phyloP scores from a whole-genome alignment of 371 early-diverging fungal genomes.

The Zancudomyces culisetae region DNA sequence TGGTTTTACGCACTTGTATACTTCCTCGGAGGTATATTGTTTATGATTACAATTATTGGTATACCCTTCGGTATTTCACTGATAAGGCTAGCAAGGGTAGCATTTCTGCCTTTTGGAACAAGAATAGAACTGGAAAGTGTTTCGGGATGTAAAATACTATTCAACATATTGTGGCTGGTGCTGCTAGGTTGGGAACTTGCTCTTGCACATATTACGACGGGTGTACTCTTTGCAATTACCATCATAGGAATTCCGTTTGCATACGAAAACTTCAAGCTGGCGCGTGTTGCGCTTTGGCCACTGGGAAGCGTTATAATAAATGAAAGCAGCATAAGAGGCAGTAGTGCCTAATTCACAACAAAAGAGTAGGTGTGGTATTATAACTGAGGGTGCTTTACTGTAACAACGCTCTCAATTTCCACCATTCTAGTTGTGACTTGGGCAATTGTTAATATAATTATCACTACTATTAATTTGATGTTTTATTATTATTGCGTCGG shows the following conservation, averaged over 20 bases:
- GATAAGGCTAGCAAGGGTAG: background rate
- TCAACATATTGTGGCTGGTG: background rate
- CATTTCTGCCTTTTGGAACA: background rate
- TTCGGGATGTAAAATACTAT: background rate
- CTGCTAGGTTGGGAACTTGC: background rate
- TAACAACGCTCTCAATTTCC: no score
- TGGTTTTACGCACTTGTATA: constrained; percentile 1
- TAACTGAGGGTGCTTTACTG: no score
- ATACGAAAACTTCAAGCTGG: background rate
- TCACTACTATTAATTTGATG: no score
- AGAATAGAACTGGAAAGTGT: background rate
- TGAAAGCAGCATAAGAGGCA: no score
- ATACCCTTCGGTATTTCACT: background rate
- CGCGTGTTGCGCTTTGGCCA: background rate
- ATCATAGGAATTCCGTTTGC: background rate
- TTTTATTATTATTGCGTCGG: no score
- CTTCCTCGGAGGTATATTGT: background rate
- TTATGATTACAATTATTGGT: constrained; percentile 1
- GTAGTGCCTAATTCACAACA: no score
- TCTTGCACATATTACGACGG: background rate
- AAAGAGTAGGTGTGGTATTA: no score
- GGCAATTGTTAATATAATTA: no score
- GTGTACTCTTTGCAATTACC: background rate
- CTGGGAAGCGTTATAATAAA: background rate
- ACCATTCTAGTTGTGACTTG: no score